These are phyloP conservation scores for Pittosporum tobira DNA, from an alignment of 129 eudicot genomes.

Conservation along the genomic window DNA sequence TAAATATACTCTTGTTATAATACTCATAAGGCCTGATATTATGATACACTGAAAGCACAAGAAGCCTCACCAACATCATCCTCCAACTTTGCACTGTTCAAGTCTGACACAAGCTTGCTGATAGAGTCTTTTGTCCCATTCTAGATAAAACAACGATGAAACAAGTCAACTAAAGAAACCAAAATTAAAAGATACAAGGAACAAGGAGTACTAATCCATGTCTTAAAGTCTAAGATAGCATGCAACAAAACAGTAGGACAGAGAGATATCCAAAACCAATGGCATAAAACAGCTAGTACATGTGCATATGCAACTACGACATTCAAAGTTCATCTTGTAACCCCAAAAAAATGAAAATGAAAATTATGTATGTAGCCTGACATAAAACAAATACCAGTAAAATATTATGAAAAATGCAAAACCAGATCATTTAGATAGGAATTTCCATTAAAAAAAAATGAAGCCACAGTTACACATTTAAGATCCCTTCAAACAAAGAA, in stretches of 20 bases:
- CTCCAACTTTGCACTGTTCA: conserved; percentile 89
- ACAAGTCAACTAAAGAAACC: conserved; percentile 13
- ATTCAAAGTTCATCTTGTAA: not conserved
- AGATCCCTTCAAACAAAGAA: not conserved
- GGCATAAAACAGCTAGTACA: not conserved
- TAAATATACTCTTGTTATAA: not conserved
- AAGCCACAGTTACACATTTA: not conserved
- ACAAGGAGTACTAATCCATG: no score
- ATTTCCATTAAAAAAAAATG: not conserved
- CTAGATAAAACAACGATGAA: conserved; percentile 28
- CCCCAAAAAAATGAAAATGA: no score
- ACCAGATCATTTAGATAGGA: not conserved
- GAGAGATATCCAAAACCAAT: no score
- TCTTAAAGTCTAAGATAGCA: no score
- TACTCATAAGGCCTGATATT: not conserved
- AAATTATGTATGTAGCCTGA: not conserved
- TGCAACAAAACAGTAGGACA: no score
- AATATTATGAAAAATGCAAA: not conserved
- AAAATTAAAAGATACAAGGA: conserved; percentile 2
- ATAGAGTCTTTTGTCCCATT: conserved; percentile 95
- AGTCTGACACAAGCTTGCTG: conserved; percentile 84
- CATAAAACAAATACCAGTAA: not conserved
- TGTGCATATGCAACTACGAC: not conserved
- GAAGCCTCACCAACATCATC: conserved; percentile 88
- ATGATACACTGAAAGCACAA: not conserved